Evolutionary conservation across 768 basidiomycete species (phyloP).

Genomic region (Cystoderma amianthinum): DNA sequence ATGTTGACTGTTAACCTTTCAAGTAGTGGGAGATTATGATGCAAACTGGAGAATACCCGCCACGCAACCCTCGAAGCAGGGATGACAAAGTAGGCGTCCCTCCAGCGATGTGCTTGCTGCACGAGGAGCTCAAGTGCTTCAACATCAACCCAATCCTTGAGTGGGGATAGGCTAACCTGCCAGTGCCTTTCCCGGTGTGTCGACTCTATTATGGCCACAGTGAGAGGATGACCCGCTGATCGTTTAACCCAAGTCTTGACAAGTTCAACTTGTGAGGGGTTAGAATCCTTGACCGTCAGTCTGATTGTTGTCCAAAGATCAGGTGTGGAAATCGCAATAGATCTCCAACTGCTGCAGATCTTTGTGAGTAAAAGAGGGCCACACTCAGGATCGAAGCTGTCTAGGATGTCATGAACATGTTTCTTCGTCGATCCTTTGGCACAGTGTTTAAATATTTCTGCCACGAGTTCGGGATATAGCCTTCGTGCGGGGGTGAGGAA

Average conservation of each 20-base stretch:
- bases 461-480: slow-evolving; percentile 8
- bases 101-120: slow-evolving; percentile 6
- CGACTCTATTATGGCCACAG: slow-evolving; percentile 6
- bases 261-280: slow-evolving; percentile 4
- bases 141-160: slow-evolving; percentile 6
- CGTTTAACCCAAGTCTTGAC: slow-evolving; percentile 5
- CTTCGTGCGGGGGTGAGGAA: slow-evolving; percentile 10
- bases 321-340: slow-evolving; percentile 8
- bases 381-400: slow-evolving; percentile 8
- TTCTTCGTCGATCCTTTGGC: slow-evolving; percentile 6
- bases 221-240: slow-evolving; percentile 6
- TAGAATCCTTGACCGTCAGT: slow-evolving; percentile 3
- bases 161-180: slow-evolving; percentile 2
- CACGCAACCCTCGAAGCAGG: slow-evolving; percentile 6
- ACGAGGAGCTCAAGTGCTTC: slow-evolving; percentile 4
- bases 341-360: slow-evolving; percentile 9
- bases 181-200: slow-evolving; percentile 1
- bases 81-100: slow-evolving; percentile 6
- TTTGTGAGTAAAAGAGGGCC: slow-evolving; percentile 9
- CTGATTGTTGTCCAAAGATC: slow-evolving; percentile 10
- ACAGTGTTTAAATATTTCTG: slow-evolving; percentile 9
- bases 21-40: slow-evolving; percentile 6
- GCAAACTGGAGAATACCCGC: slow-evolving; percentile 3
- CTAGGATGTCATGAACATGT: slow-evolving; percentile 7
- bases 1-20: slow-evolving; percentile 5